These are phyloP conservation scores for Kernera saxatilis DNA, from an alignment of 345 rosid genomes.

Conservation along the genomic window DNA sequence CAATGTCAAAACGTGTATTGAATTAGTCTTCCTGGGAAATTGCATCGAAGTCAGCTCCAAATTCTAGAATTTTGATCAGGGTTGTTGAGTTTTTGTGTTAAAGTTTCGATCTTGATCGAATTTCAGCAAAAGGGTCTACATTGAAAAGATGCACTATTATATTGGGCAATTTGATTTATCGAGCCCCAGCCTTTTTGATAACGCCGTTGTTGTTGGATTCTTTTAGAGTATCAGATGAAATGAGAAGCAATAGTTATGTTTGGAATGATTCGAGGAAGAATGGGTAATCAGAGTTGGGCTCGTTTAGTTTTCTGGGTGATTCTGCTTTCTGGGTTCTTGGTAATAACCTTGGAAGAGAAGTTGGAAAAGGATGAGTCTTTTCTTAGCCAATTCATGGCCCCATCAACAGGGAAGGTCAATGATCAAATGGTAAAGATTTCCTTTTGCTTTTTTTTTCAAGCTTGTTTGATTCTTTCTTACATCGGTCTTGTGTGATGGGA, in stretches of 20 bases:
- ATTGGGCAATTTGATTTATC: not conserved
- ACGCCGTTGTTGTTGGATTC: not conserved
- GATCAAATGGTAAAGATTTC: conserved; percentile 44
- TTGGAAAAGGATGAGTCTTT: conserved; percentile 38
- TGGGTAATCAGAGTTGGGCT: conserved; percentile 25
- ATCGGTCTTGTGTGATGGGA: not conserved
- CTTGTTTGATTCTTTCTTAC: not conserved
- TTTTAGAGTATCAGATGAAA: conserved; percentile 27
- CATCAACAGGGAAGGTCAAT: conserved; percentile 45
- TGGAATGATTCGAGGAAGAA: conserved; percentile 28
- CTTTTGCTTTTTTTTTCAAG: conserved; percentile 1
- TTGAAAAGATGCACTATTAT: not conserved
- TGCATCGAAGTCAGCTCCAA: conserved; percentile 21
- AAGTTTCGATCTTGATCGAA: conserved; percentile 24
- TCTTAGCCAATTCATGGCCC: conserved; percentile 40
- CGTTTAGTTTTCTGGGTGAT: conserved; percentile 27
- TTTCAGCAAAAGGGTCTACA: conserved; percentile 12
- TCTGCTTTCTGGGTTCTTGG: conserved; percentile 38
- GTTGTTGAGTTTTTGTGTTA: conserved; percentile 12
- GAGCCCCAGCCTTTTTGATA: not conserved
- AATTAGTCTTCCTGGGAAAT: conserved; percentile 5
- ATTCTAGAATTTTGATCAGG: conserved; percentile 11
- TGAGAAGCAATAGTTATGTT: conserved; percentile 30
- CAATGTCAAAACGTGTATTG: conserved; percentile 4
- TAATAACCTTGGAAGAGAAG: conserved; percentile 33